Evolutionary conservation across 176 grass and related monocot species (phyloP), one percentile per base, ranked within the genome.

Genomic region (Sorghum bicolor): DNA sequence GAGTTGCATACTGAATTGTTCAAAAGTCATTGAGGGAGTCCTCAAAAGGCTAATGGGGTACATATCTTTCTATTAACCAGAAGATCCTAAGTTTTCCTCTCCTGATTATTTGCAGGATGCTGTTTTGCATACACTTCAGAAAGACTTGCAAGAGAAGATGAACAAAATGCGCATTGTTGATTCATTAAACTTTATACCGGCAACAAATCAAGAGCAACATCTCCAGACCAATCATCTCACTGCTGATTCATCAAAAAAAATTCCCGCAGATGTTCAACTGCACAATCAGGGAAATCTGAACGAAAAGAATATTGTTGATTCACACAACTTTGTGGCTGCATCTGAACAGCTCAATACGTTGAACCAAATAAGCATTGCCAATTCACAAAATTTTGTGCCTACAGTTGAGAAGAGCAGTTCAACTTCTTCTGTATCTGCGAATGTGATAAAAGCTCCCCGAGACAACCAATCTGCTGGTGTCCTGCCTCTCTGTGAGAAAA

Each of bases 401-500:
- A 69, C 67, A 64, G 45, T 86, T 73, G 77, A 86, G 52, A 92
- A 89, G 53, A 92, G 76, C 79, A 88, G 63, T 52, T 91, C 70
- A 43, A 72, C 86, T 77, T 93, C 92, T 82, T 92, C 80, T 43
- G 84, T 88, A 84, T 94, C 88, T 78, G 85, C 67, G 41, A 95
- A 87, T 87, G 60, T 80, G 31, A 75, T 86, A 50, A 87, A 88
- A 76, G 64, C 39, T 22, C 81, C 78, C 30, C 74, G 64, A 37
- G 90, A 86, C 45, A 86, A 87, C 61, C 53, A 87, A 37, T 90
- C 80, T 43, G 57, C 69, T 64, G 76, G 70, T 19, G 87, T 82
- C 39, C 40, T 94, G 33, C 70, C 75, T 63, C 78, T 36, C 75
- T 53, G n/a, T 62, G 67, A 33, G 14, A 88, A 87, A 78, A 79